These are phyloP conservation scores for Trichoderma asperelloides DNA, from an alignment of 495 filamentous ascomycete genomes.

Conservation along the genomic window DNA sequence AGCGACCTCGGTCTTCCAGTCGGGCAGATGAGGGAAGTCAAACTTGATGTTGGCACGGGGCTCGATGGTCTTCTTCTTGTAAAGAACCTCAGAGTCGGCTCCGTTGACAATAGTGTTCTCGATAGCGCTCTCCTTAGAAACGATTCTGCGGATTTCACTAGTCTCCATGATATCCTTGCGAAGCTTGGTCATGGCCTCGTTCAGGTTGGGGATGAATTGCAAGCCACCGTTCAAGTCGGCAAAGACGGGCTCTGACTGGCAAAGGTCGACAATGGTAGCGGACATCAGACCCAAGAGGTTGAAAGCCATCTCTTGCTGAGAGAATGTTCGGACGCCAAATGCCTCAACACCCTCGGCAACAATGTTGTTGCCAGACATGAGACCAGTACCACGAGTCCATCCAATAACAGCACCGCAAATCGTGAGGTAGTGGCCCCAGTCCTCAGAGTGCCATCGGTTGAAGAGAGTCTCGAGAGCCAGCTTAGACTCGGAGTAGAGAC, in stretches of 20 bases:
- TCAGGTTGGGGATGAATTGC: conserved; percentile 96
- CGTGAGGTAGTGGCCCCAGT: conserved; percentile 95
- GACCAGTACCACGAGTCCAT: conserved; percentile 95
- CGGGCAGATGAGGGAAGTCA: conserved; percentile 79
- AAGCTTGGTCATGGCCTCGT: conserved; percentile 81
- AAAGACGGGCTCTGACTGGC: conserved; percentile 90
- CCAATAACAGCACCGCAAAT: conserved; percentile 98
- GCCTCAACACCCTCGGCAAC: conserved; percentile 95
- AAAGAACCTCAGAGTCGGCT: conserved; percentile 81
- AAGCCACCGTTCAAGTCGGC: conserved; percentile 96
- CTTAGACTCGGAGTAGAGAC: conserved; percentile 97
- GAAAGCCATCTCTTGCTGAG: conserved; percentile 99
- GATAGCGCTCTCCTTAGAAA: conserved; percentile 90
- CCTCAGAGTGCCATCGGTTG: conserved; percentile 97
- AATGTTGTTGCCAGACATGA: conserved; percentile 98
- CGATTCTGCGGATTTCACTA: conserved; percentile 84
- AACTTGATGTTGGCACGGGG: conserved; percentile 97
- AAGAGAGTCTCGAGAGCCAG: conserved; percentile 94
- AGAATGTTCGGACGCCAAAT: conserved; percentile 95
- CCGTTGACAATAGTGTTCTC: conserved; percentile 98
- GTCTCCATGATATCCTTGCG: conserved; percentile 89
- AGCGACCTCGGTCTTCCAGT: conserved; percentile 85
- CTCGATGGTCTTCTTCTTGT: conserved; percentile 85
- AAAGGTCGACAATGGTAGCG: conserved; percentile 86
- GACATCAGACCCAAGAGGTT: conserved; percentile 96